Evolutionary conservation across 305 asterid species (phyloP), one percentile per base, ranked within the genome.

Genomic region (Solanum chacoense): DNA sequence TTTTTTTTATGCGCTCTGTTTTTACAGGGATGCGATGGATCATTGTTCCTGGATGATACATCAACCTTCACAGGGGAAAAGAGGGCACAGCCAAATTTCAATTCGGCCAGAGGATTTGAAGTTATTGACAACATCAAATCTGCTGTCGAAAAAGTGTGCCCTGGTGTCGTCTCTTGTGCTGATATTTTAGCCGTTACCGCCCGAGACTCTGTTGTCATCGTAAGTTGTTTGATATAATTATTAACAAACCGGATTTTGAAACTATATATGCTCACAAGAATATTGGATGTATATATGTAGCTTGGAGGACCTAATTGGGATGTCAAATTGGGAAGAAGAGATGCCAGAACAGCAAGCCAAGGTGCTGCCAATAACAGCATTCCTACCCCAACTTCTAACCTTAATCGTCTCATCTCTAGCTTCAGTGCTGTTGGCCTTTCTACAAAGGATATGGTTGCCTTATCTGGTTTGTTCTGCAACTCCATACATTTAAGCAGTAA

Each of bases 301-400:
- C 95, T 95, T 7, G 97, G 98, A 75, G 99, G 98, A 34, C 97
- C 95, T 9, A 59, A 89, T 28, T 96, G 98, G 98, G 76, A 93
- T 6, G 99, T 96, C 84, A 93, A 94, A 79, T 90, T 96, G 0
- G 99, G 99, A 84, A 91, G 99, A 90, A 91, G 97, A 91, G 99
- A 96, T 85, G 94, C 98, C 1, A 95, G 91, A 85, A 95, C 97
- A 9, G 95, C 99, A 22, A 96, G 98, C 94, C 91, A 88, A 8
- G 73, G 94, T 5, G 98, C 97, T 37, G 99, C 99, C 11, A 95
- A 96, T 89, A 94, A 88, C 28, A 91, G 94, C 91, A 94, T 96
- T 87, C 98, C 99, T 76, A 93, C 94, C 31, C 98, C 98, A 11
- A 95, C 97, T n/a, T 91, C 95, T 7, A 95, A 95, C 79, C 96